Conservation (phyloP, 2,329 filamentous ascomycete species). For the Shiraia sp. region DNA sequence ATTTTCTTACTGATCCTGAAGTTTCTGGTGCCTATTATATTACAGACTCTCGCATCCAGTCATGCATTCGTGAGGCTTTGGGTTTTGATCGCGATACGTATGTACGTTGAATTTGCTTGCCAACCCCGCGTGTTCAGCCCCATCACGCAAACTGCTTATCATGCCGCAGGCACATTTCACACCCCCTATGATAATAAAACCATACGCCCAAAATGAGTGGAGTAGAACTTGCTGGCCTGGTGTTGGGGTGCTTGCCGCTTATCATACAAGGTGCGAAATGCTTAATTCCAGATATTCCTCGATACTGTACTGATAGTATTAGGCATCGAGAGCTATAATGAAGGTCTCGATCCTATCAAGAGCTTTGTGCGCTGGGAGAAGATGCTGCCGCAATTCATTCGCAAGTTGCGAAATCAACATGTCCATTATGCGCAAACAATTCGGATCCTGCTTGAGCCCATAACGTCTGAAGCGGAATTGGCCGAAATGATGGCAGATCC, state of each 20-base stretch:
- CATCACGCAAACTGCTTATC: not conserved
- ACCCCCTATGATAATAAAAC: not conserved
- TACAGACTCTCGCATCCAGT: no score
- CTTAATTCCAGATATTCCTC: slow-evolving; percentile 1
- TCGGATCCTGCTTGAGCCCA: slow-evolving; percentile 40
- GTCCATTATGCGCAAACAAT: slow-evolving; percentile 44
- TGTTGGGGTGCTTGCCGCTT: slow-evolving; percentile 45
- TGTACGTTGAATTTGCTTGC: not conserved
- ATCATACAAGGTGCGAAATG: slow-evolving; percentile 36
- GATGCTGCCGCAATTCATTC: slow-evolving; percentile 40
- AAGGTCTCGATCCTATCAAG: slow-evolving; percentile 46
- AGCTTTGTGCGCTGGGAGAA: slow-evolving; percentile 42
- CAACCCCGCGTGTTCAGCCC: not conserved
- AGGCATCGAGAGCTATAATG: slow-evolving; percentile 44
- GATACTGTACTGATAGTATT: slow-evolving; percentile 4
- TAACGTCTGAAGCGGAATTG: slow-evolving; percentile 41
- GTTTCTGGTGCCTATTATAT: slow-evolving; percentile 1
- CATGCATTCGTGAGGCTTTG: slow-evolving; percentile 1
- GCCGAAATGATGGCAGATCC: slow-evolving; percentile 41
- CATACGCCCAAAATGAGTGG: slow-evolving; percentile 29
- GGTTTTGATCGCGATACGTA: not conserved
- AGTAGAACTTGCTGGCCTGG: slow-evolving; percentile 36
- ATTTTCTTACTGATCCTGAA: slow-evolving; percentile 2
- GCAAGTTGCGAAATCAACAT: slow-evolving; percentile 43
- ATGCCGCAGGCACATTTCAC: slow-evolving; percentile 7